phyloP scores from a whole-genome alignment of 371 early-diverging fungal genomes.

The Lichtheimia ornata region DNA sequence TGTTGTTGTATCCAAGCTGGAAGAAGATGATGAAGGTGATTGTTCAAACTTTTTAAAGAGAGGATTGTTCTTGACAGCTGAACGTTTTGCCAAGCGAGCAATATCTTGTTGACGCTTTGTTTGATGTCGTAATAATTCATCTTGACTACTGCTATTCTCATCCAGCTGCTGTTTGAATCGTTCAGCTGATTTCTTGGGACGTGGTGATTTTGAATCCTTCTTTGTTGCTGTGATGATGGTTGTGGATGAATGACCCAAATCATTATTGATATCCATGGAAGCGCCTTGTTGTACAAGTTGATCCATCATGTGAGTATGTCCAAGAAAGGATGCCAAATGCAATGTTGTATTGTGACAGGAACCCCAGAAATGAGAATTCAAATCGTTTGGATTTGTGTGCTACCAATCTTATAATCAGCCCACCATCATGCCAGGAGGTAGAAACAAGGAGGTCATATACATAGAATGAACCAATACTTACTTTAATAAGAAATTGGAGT shows the following conservation, averaged over 20 bases:
- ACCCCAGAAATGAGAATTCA: conserved; percentile 19
- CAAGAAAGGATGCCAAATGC: conserved; percentile 17
- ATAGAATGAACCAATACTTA: conserved; percentile 7
- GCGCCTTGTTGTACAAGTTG: conserved; percentile 13
- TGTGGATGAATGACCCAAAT: conserved; percentile 10
- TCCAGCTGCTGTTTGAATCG: conserved; percentile 13
- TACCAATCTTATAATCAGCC: not conserved
- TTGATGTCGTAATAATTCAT: conserved; percentile 15
- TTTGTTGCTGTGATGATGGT: conserved; percentile 6
- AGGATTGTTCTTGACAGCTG: conserved; percentile 38
- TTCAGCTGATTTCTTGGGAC: not conserved
- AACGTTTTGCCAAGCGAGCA: conserved; percentile 24
- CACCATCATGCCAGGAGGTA: no score
- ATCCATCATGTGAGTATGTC: conserved; percentile 10
- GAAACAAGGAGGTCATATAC: no score
- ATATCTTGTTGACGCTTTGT: conserved; percentile 22
- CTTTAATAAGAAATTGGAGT: conserved; percentile 29
- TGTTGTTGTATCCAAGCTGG: conserved; percentile 2
- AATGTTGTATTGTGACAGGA: conserved; percentile 18
- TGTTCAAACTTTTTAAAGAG: conserved; percentile 35
- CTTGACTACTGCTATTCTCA: conserved; percentile 3
- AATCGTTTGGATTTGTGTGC: conserved; percentile 4
- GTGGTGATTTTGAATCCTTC: not conserved
- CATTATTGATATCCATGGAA: conserved; percentile 9
- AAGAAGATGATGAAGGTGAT: not conserved